A percentile compares a stretch with the other conserved stretches of the same genome.
Conservation (phyloP, 345 rosid species). For the Heritiera littoralis region DNA sequence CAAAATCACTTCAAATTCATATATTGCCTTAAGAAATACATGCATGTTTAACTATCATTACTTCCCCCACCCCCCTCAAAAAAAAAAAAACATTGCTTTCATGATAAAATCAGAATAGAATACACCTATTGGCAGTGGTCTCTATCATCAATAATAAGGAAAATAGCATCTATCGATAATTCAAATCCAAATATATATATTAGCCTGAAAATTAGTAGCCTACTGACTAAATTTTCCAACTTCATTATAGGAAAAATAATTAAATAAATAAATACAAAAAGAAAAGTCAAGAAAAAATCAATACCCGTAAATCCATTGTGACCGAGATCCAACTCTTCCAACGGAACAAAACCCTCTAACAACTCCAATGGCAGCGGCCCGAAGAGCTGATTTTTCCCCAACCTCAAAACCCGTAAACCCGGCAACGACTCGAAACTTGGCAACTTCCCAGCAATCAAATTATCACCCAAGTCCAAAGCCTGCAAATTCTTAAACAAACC, state of each 20-base stretch:
- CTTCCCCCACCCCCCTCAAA: neutral
- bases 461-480: conserved; percentile 62
- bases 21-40: neutral
- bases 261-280: neutral
- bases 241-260: neutral
- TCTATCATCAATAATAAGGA: neutral
- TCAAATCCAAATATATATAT: neutral
- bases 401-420: conserved; percentile 53
- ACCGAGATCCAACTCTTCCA: conserved; percentile 86
- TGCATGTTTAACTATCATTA: conserved; percentile 2
- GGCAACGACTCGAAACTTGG: conserved; percentile 61
- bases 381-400: conserved; percentile 63
- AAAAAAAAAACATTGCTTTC: neutral
- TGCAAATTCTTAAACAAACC: conserved; percentile 66
- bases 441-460: conserved; percentile 58
- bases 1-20: neutral
- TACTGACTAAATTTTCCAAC: neutral
- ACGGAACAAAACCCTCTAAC: conserved; percentile 51
- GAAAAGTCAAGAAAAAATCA: conserved; percentile 10
- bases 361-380: conserved; percentile 67
- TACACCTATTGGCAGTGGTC: neutral
- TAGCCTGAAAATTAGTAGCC: neutral
- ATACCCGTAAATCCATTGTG: conserved; percentile 80
- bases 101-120: conserved; percentile 5
- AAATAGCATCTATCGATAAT: neutral